phyloP scores from a whole-genome alignment of 768 basidiomycete genomes.

The Termitomyces sp. region DNA sequence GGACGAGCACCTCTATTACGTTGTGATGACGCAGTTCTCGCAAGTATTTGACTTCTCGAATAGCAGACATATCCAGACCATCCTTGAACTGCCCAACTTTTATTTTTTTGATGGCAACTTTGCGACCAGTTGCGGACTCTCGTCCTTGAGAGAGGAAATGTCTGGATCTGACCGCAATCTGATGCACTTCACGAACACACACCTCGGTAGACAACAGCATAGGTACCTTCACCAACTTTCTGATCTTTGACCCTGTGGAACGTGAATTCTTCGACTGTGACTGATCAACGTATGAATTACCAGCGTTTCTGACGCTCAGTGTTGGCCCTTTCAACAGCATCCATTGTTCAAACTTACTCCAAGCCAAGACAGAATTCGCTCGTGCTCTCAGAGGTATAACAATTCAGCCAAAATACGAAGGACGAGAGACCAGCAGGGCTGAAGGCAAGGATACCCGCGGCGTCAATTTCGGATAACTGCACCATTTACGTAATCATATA shows the following conservation, averaged over 20 bases:
- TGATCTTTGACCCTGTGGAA: constrained; percentile 65
- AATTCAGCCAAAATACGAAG: neutral
- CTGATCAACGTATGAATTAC: constrained; percentile 25
- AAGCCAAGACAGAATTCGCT: neutral
- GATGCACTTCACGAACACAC: constrained; percentile 10
- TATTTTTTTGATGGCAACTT: constrained; percentile 97
- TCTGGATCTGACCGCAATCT: neutral
- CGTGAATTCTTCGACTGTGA: neutral
- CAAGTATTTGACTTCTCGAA: constrained; percentile 96
- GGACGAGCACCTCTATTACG: constrained; percentile 72
- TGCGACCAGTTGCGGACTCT: constrained; percentile 68
- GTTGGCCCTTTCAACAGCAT: constrained; percentile 79
- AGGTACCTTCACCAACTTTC: constrained; percentile 89
- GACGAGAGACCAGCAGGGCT: neutral
- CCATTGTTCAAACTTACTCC: constrained; percentile 40
- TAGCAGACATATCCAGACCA: constrained; percentile 97
- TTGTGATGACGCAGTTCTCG: constrained; percentile 93
- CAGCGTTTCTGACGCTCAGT: constrained; percentile 65
- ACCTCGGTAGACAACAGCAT: constrained; percentile 95
- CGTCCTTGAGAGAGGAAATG: constrained; percentile 42
- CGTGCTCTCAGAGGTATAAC: neutral
- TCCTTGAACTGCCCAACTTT: constrained; percentile 97
- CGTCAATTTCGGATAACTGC: neutral
- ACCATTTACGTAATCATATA: neutral
- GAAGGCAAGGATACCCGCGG: neutral